phyloP scores from a whole-genome alignment of 441 rosid genomes.

The Syzygium malaccense region DNA sequence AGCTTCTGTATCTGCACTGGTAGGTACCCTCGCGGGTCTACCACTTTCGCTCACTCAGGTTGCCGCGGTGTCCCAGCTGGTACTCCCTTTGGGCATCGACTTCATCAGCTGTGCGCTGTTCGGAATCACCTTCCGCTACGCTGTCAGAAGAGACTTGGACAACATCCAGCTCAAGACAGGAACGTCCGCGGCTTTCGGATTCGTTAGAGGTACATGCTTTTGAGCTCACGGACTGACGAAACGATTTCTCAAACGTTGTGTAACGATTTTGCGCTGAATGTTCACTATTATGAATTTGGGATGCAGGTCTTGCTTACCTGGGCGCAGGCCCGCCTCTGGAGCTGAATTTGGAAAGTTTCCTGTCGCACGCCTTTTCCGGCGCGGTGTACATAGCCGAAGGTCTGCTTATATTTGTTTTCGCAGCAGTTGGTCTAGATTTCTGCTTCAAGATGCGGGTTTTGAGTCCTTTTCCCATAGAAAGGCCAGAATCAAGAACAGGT shows the following conservation, averaged over 20 bases:
- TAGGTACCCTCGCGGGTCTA: slow-evolving; percentile 63
- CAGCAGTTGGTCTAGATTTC: slow-evolving; percentile 63
- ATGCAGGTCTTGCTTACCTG: slow-evolving; percentile 52
- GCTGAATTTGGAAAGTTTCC: slow-evolving; percentile 44
- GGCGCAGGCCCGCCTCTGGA: slow-evolving; percentile 59
- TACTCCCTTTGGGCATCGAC: slow-evolving; percentile 52
- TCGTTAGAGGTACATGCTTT: slow-evolving; percentile 56
- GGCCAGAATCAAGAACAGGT: slow-evolving; percentile 7
- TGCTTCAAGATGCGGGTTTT: slow-evolving; percentile 57
- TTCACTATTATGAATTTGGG: background rate
- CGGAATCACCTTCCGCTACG: slow-evolving; percentile 79
- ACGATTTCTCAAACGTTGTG: background rate
- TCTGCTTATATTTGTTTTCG: slow-evolving; percentile 58
- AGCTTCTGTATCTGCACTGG: slow-evolving; percentile 58
- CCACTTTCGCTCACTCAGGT: slow-evolving; percentile 61
- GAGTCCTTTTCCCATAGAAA: slow-evolving; percentile 55
- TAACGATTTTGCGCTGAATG: background rate
- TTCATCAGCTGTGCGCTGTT: slow-evolving; percentile 81
- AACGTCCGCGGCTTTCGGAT: slow-evolving; percentile 70
- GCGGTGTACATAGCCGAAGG: slow-evolving; percentile 53
- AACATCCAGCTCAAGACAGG: slow-evolving; percentile 72
- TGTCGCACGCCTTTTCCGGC: slow-evolving; percentile 49
- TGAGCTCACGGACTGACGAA: background rate
- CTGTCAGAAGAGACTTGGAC: slow-evolving; percentile 73
- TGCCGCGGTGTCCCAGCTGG: slow-evolving; percentile 30